Evolutionary conservation across 1,139 yeast species (phyloP).

Genomic region (Wickerhamiella infanticola): DNA sequence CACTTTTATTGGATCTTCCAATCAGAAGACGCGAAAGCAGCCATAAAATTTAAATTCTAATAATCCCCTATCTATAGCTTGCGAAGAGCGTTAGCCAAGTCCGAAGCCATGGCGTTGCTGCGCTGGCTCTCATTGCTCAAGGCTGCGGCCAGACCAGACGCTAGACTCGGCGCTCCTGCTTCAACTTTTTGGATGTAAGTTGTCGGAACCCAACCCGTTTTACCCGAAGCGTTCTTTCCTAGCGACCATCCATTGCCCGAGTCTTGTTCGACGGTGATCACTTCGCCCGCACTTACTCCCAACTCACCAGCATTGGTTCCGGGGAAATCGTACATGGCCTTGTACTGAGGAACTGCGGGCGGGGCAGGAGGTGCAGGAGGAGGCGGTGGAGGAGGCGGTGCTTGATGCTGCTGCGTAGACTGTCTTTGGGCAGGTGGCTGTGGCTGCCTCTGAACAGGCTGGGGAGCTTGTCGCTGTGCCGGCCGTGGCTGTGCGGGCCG

Average conservation of each 20-base stretch:
- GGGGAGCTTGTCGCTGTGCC: conserved; percentile 14
- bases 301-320: conserved; percentile 76
- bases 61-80: conserved; percentile 37
- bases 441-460: conserved; percentile 15
- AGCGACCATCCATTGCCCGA: conserved; percentile 88
- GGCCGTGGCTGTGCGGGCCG: conserved; percentile 8
- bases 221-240: conserved; percentile 62
- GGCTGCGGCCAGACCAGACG: conserved; percentile 62
- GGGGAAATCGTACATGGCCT: conserved; percentile 77
- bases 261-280: conserved; percentile 51
- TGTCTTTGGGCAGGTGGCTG: conserved; percentile 5
- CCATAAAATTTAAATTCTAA: no score
- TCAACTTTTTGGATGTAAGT: conserved; percentile 54
- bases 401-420: neutral
- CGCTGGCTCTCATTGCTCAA: conserved; percentile 45
- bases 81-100: conserved; percentile 78
- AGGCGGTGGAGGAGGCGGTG: conserved; percentile 32
- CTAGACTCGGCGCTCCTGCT: conserved; percentile 24
- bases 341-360: conserved; percentile 63
- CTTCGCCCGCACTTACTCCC: conserved; percentile 59
- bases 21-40: no score
- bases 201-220: conserved; percentile 96
- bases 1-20: no score
- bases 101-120: conserved; percentile 63
- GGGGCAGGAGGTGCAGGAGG: conserved; percentile 41